Evolutionary conservation across 352 stramenopile genomes (phyloP).

Genomic region (Plasmopara muralis): DNA sequence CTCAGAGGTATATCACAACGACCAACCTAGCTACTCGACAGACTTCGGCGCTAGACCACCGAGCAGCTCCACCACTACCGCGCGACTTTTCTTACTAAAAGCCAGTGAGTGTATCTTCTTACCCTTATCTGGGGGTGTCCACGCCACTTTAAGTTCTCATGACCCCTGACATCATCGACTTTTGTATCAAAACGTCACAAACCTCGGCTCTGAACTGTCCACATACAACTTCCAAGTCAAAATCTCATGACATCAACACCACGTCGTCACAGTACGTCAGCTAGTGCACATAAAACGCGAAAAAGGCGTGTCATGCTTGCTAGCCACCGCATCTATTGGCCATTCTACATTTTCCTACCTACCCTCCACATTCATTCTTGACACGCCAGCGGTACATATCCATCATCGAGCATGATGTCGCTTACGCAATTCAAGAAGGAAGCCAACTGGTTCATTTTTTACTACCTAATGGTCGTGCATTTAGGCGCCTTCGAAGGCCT

Average conservation of each 20-base stretch:
- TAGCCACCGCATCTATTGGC: slow-evolving; percentile 2
- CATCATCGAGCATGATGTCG: slow-evolving; percentile 36
- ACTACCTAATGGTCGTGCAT: slow-evolving; percentile 96
- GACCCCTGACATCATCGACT: slow-evolving; percentile 31
- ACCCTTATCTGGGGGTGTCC: slow-evolving; percentile 7
- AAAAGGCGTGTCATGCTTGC: slow-evolving; percentile 8
- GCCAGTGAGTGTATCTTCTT: slow-evolving; percentile 4
- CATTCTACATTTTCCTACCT: slow-evolving; percentile 29
- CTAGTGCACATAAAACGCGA: slow-evolving; percentile 5
- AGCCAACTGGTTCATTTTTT: slow-evolving; percentile 97
- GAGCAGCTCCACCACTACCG: background rate
- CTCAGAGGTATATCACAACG: background rate
- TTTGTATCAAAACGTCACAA: slow-evolving; percentile 22
- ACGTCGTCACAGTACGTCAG: slow-evolving; percentile 32
- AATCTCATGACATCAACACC: slow-evolving; percentile 29
- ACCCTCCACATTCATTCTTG: slow-evolving; percentile 10
- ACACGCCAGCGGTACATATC: background rate
- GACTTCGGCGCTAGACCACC: background rate
- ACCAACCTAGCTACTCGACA: slow-evolving; percentile 11
- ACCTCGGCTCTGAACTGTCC: background rate
- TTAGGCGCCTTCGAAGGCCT: slow-evolving; percentile 84
- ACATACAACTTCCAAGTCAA: slow-evolving; percentile 27
- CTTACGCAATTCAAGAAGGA: slow-evolving; percentile 68
- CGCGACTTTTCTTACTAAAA: background rate
- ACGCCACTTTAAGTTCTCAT: background rate